Base-by-base conservation (phyloP, 805 yeast genomes). In the Blastobotrys parvus region DNA sequence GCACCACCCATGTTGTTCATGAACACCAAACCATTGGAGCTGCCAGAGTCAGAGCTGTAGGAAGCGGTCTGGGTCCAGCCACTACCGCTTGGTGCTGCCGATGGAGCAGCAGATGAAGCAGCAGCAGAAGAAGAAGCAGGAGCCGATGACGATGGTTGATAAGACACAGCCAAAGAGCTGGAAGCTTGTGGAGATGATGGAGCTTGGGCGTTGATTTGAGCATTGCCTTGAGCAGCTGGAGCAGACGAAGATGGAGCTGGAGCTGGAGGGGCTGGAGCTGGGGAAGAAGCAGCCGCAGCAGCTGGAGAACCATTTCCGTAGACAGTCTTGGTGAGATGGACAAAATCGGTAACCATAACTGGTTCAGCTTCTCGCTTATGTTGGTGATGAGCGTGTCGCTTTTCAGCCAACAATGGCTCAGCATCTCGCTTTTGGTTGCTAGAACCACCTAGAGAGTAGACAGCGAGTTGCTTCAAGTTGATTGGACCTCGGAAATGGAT, bases 401-500 rank as follows among this genome's bases (percentile, higher is more conserved):
- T 42, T 50, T 54, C 35, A 50, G 50, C 35, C 48, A 47, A 43
- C n/a, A n/a, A n/a, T n/a, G n/a, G n/a, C 39, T 42, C 51, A 29
- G n/a, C 45, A 49, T 80, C 82, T 63, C 82, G 72, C 69, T 73
- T 76, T 59, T 70, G 72, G 59, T 64, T 73, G 76, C 61, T 21
- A 75, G 48, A 62, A 56, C 59, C 65, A 71, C 54, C 53, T 52
- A 49, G 69, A 58, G 80, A 79, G 72, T 89, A 92, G 44, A 86
- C 96, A 64, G 89, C 97, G 60, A 92, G 87, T 67, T 86, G 86
- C 58, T 71, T 67, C 60, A 87, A 76, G 60, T 76, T 72, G 54
- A 87, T 59, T 30, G 95, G 95, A 56, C 95, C 95, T 71, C 95
- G 81, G 72, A 86, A 82, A 64, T 87, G 95, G 46, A 87, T 79